Evolutionary conservation across 2,329 filamentous ascomycete genomes (phyloP).

Genomic region (Fusarium luffae): DNA sequence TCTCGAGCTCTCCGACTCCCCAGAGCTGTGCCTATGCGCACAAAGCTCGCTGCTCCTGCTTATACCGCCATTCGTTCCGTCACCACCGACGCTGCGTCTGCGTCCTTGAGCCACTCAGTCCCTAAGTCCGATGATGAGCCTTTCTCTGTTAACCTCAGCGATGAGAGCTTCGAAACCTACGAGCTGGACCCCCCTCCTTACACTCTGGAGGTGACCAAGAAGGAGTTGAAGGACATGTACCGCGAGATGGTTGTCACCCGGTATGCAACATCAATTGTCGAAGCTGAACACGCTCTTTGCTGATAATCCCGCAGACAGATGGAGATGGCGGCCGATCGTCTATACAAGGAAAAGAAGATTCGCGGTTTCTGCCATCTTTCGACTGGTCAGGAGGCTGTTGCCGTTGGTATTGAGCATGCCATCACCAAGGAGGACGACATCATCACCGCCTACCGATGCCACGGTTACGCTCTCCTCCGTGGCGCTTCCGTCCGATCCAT

Average conservation of each 20-base stretch:
- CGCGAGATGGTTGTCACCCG: conserved; percentile 94
- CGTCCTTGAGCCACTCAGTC: conserved; percentile 83
- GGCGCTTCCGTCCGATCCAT: conserved; percentile 90
- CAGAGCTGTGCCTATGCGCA: conserved; percentile 68
- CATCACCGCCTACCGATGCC: conserved; percentile 98
- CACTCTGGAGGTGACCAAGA: conserved; percentile 94
- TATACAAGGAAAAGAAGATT: conserved; percentile 99
- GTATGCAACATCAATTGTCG: conserved; percentile 64
- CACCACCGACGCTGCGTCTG: conserved; percentile 93
- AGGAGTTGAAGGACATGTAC: conserved; percentile 99
- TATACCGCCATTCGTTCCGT: conserved; percentile 75
- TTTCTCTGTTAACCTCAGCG: conserved; percentile 91
- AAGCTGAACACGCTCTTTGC: conserved; percentile 22
- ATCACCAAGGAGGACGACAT: conserved; percentile 91
- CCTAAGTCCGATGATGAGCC: conserved; percentile 88
- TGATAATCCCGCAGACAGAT: conserved; percentile 77
- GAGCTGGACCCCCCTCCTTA: conserved; percentile 96
- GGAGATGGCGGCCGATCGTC: conserved; percentile 98
- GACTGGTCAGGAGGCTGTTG: conserved; percentile 96
- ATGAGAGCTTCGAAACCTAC: conserved; percentile 99
- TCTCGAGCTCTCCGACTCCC: conserved; percentile 74
- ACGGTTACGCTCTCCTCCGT: conserved; percentile 98
- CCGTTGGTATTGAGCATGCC: conserved; percentile 95
- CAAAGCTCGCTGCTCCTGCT: conserved; percentile 57
- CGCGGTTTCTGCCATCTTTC: conserved; percentile 99